These are phyloP conservation scores for Linnemannia zychae DNA, from an alignment of 192 early-diverging fungal species.

Conservation along the genomic window DNA sequence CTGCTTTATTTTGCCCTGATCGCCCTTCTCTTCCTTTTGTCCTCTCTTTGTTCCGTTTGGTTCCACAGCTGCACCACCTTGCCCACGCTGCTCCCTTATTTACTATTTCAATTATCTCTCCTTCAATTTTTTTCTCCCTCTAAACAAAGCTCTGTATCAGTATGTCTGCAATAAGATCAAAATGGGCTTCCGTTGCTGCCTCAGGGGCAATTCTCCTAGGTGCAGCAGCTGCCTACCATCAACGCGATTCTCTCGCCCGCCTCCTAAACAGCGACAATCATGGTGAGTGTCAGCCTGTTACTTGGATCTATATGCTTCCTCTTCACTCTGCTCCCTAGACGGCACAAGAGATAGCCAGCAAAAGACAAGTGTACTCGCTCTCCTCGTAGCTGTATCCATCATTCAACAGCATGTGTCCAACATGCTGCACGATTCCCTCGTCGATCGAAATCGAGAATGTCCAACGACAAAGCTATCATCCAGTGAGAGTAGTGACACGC, in stretches of 20 bases:
- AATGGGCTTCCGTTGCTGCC: constrained; percentile 19
- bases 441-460: not conserved
- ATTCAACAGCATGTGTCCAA: too few relatives aligned
- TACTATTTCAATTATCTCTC: not conserved
- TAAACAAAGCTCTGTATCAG: too few relatives aligned
- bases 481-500: not conserved
- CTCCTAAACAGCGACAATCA: not conserved
- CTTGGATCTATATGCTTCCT: not conserved
- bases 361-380: too few relatives aligned
- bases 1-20: not conserved
- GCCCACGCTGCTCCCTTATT: not conserved
- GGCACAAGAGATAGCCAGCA: too few relatives aligned
- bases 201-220: constrained; percentile 6
- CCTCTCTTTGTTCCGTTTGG: too few relatives aligned
- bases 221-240: constrained; percentile 23
- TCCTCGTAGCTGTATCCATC: too few relatives aligned
- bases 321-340: too few relatives aligned
- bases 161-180: constrained; percentile 6
- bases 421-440: too few relatives aligned
- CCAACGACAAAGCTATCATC: not conserved
- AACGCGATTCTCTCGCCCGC: not conserved
- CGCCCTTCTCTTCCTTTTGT: not conserved
- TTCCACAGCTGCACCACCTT: too few relatives aligned
- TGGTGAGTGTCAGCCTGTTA: not conserved
- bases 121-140: not conserved